Evolutionary conservation across 148 eudicot genomes (phyloP).

Genomic region (Nepenthes gracilis): DNA sequence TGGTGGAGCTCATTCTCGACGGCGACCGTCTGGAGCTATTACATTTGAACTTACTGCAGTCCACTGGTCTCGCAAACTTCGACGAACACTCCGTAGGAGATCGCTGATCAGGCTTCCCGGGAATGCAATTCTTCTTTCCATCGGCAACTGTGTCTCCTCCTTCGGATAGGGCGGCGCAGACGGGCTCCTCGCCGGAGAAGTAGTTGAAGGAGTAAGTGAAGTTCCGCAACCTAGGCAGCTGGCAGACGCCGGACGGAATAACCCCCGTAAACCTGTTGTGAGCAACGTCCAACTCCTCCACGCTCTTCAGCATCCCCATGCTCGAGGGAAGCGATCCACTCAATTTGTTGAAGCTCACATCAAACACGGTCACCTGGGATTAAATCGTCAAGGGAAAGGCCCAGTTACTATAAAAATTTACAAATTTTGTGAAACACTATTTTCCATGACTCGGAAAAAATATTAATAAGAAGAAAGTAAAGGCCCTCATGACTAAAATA

Average conservation of each 20-base stretch:
- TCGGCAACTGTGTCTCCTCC: neutral
- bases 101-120: neutral
- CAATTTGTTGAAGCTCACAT: slow-evolving; percentile 38
- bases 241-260: slow-evolving; percentile 51
- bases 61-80: neutral
- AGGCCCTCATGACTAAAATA: no score
- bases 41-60: neutral
- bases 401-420: no score
- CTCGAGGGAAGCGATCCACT: slow-evolving; percentile 42
- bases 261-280: slow-evolving; percentile 40
- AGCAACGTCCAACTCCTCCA: slow-evolving; percentile 58
- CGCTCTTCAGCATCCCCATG: slow-evolving; percentile 39
- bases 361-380: slow-evolving; percentile 34
- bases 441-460: no score
- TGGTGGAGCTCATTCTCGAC: neutral
- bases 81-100: neutral
- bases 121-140: slow-evolving; percentile 5
- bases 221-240: slow-evolving; percentile 48
- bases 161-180: neutral
- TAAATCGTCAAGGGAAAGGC: no score
- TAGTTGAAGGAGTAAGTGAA: slow-evolving; percentile 38
- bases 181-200: neutral
- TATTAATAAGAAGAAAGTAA: no score
- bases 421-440: no score
- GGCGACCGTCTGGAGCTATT: neutral